Conservation (phyloP, 139 green algal genomes). For the Limnomonas spitsbergensis region DNA sequence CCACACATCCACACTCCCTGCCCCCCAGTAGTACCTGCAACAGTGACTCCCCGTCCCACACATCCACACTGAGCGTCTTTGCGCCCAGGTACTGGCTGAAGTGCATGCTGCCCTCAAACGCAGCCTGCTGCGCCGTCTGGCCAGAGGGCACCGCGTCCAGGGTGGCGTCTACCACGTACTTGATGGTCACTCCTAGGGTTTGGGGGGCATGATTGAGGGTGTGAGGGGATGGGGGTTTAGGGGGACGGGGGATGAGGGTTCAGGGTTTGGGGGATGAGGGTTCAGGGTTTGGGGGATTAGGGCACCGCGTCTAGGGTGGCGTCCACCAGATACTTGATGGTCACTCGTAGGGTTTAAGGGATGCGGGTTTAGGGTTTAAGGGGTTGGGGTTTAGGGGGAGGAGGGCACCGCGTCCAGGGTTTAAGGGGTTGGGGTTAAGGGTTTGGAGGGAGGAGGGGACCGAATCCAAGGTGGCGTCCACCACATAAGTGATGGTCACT, state of each 20-base stretch:
- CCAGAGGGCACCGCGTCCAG: constrained; percentile 25
- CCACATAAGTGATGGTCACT: constrained; percentile 21
- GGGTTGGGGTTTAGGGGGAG: too few species aligned
- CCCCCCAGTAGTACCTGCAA: constrained; percentile 63
- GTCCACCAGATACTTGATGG: constrained; percentile 37
- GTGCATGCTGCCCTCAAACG: constrained; percentile 40
- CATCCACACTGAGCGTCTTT: constrained; percentile 52
- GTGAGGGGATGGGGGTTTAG: neutral
- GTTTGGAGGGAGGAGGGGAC: too few species aligned
- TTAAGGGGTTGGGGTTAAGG: too few species aligned
- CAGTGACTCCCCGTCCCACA: constrained; percentile 67
- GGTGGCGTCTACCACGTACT: constrained; percentile 41
- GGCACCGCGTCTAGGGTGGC: too few species aligned
- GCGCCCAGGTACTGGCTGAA: constrained; percentile 55
- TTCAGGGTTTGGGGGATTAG: too few species aligned
- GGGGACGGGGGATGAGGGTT: too few species aligned
- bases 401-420: constrained; percentile 25
- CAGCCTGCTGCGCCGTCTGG: constrained; percentile 32
- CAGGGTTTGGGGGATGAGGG: too few species aligned
- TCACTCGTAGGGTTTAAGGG: too few species aligned
- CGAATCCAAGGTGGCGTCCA: constrained; percentile 39
- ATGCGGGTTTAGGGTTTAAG: too few species aligned
- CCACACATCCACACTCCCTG: too few species aligned
- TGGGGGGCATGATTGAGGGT: neutral
- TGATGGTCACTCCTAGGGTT: constrained; percentile 22